These are phyloP conservation scores for Elongisporangium senticosum DNA, from an alignment of 352 stramenopile species.

Conservation along the genomic window DNA sequence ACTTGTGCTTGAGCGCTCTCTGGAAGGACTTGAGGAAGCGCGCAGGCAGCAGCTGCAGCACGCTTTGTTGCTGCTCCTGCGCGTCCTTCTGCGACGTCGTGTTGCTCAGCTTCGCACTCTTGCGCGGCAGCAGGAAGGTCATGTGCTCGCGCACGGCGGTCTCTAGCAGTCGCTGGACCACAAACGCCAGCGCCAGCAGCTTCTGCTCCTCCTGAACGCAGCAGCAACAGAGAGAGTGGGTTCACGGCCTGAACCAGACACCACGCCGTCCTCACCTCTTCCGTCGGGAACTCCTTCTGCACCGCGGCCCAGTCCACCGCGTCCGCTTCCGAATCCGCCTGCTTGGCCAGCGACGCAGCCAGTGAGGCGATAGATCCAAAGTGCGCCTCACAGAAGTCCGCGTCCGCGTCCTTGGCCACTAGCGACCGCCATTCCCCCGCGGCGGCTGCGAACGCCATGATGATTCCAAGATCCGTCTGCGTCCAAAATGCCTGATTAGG, in stretches of 20 bases:
- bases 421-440: constrained; percentile 40
- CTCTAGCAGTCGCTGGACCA: constrained; percentile 40
- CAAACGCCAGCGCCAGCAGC: constrained; percentile 27
- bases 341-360: constrained; percentile 23
- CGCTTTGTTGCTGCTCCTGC: constrained; percentile 22
- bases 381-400: constrained; percentile 19
- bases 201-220: constrained; percentile 27
- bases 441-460: constrained; percentile 19
- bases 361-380: constrained; percentile 23
- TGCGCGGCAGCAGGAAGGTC: constrained; percentile 39
- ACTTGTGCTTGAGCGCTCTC: constrained; percentile 30
- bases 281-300: not conserved
- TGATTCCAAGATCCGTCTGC: not conserved
- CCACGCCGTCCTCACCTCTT: too few relatives aligned
- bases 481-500: not conserved
- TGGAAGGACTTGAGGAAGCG: constrained; percentile 37
- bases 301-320: not conserved
- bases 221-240: not conserved
- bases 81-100: constrained; percentile 22
- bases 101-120: not conserved
- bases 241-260: too few relatives aligned
- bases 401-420: constrained; percentile 17
- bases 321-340: constrained; percentile 5
- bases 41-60: constrained; percentile 32
- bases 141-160: constrained; percentile 39